Evolutionary conservation across 2,329 filamentous ascomycete genomes (phyloP).

Genomic region (Rhynchosporium graminicola): DNA sequence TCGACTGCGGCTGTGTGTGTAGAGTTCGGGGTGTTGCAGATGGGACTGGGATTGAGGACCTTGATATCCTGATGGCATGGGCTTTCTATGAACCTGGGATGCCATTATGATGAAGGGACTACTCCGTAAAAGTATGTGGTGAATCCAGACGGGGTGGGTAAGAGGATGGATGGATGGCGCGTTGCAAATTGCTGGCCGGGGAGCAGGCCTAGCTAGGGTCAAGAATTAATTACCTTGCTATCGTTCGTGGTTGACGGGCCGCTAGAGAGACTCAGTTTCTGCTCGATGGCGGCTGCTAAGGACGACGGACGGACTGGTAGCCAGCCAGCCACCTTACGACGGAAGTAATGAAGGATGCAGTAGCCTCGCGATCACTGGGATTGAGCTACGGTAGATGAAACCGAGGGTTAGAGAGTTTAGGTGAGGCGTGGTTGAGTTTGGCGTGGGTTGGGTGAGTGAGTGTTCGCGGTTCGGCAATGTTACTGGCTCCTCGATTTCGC

Average conservation of each 20-base stretch:
- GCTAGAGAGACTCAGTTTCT: constrained; percentile 7
- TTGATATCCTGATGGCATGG: constrained; percentile 36
- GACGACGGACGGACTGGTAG: neutral
- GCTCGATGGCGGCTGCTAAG: constrained; percentile 5
- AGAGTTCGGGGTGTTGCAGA: constrained; percentile 18
- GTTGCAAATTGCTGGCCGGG: constrained; percentile 9
- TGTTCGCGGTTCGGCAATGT: neutral
- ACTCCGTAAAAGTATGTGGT: neutral
- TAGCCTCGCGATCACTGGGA: constrained; percentile 13
- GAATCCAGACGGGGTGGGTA: neutral
- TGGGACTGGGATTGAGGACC: constrained; percentile 19
- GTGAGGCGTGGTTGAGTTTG: too few relatives aligned
- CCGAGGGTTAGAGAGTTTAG: too few relatives aligned
- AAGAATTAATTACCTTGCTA: neutral
- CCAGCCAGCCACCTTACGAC: neutral
- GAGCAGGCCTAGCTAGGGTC: neutral
- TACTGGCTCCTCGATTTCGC: constrained; percentile 1
- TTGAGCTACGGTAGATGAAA: neutral
- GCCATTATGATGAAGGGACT: constrained; percentile 33
- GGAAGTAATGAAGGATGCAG: neutral
- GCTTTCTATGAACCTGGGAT: constrained; percentile 37
- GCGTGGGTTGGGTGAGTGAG: too few relatives aligned
- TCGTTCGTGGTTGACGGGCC: neutral
- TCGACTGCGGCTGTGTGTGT: constrained; percentile 40
- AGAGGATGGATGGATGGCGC: neutral